phyloP scores from a whole-genome alignment of 257 asterid genomes.

The Pogostemon cablin region DNA sequence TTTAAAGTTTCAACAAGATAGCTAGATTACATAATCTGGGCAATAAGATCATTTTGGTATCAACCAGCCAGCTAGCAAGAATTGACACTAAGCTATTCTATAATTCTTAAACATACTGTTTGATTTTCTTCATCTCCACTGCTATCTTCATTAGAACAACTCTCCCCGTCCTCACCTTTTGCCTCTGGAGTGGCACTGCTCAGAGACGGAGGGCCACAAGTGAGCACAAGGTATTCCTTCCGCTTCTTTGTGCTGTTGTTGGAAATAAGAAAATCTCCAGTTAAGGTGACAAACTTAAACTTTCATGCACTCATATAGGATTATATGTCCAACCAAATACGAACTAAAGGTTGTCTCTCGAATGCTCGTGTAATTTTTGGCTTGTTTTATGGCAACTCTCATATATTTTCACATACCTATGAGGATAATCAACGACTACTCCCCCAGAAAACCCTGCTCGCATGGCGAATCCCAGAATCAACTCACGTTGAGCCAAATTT shows the following conservation, averaged over 20 bases:
- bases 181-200: conserved; percentile 59
- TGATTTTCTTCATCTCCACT: conserved; percentile 78
- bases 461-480: conserved; percentile 89
- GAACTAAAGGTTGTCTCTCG: not conserved
- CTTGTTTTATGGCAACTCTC: not conserved
- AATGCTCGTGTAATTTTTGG: not conserved
- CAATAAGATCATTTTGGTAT: not conserved
- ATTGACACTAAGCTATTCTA: not conserved
- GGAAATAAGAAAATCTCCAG: conserved; percentile 11
- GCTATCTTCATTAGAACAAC: conserved; percentile 66
- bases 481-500: conserved; percentile 83
- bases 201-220: conserved; percentile 82
- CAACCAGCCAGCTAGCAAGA: not conserved
- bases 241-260: conserved; percentile 74
- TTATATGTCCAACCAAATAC: not conserved
- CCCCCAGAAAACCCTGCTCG: conserved; percentile 97
- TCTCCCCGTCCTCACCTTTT: conserved; percentile 74
- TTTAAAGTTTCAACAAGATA: not conserved
- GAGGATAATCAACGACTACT: conserved; percentile 89
- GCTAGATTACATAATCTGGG: not conserved
- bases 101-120: conserved; percentile 47
- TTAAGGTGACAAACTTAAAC: not conserved
- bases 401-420: conserved; percentile 56
- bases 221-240: conserved; percentile 90
- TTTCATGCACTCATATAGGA: not conserved